phyloP scores from a whole-genome alignment of 495 filamentous ascomycete genomes.

The Tuber calosporum region DNA sequence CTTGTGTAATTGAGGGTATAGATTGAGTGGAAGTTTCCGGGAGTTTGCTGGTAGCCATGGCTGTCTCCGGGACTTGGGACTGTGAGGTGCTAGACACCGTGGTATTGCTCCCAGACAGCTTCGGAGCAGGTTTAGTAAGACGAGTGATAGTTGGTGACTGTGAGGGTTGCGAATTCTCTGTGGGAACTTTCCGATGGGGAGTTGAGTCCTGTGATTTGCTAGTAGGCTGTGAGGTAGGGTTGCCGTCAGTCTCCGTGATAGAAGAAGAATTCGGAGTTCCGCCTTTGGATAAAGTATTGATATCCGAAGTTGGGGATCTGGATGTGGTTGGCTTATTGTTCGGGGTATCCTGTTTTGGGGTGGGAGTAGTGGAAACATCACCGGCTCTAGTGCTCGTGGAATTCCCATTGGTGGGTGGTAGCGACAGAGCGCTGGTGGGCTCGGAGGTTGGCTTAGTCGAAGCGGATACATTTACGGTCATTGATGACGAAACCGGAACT shows the following conservation, averaged over 20 bases:
- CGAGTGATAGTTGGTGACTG: neutral
- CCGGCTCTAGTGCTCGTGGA: neutral
- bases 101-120: neutral
- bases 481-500: neutral
- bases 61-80: neutral
- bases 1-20: neutral
- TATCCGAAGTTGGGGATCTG: neutral
- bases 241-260: neutral
- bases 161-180: neutral
- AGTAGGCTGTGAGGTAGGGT: neutral
- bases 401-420: neutral
- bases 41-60: neutral
- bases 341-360: neutral
- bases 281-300: neutral
- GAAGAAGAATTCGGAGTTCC: neutral
- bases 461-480: neutral
- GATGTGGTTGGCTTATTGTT: neutral
- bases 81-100: neutral
- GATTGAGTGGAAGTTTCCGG: neutral
- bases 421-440: neutral
- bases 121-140: neutral
- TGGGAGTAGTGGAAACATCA: neutral
- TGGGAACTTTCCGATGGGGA: neutral
- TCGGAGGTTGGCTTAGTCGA: neutral
- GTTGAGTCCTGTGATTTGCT: neutral